phyloP scores from a whole-genome alignment of 352 stramenopile species.

The Globisporangium mamillatum region DNA sequence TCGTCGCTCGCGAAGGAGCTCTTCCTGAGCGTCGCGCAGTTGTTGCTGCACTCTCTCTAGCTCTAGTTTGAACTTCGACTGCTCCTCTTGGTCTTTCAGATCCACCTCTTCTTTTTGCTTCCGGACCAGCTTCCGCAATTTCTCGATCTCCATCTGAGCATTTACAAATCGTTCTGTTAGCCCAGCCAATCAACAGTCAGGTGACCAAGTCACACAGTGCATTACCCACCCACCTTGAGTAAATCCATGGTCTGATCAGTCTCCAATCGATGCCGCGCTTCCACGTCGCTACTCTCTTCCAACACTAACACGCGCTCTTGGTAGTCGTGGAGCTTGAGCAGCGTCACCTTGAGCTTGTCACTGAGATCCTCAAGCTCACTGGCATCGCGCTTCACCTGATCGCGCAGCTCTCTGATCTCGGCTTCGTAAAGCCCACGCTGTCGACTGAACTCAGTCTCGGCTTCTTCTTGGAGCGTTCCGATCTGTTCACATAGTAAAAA shows the following conservation, averaged over 20 bases:
- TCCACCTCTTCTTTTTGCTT: slow-evolving; percentile 52
- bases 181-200: background rate
- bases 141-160: slow-evolving; percentile 50
- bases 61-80: slow-evolving; percentile 30
- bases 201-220: background rate
- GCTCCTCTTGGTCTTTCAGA: slow-evolving; percentile 23
- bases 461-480: slow-evolving; percentile 53
- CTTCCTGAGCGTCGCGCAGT: slow-evolving; percentile 46
- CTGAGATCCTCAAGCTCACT: slow-evolving; percentile 52
- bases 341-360: slow-evolving; percentile 39
- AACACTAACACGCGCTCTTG: slow-evolving; percentile 57
- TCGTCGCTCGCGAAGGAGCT: slow-evolving; percentile 52
- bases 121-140: slow-evolving; percentile 52
- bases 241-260: slow-evolving; percentile 66
- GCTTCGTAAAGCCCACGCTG: slow-evolving; percentile 35
- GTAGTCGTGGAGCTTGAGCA: slow-evolving; percentile 44
- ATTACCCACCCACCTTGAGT: slow-evolving; percentile 34
- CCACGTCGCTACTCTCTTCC: slow-evolving; percentile 55
- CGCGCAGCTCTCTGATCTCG: slow-evolving; percentile 51
- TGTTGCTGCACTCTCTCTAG: slow-evolving; percentile 35
- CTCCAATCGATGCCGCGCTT: slow-evolving; percentile 48
- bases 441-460: slow-evolving; percentile 42
- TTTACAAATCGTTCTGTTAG: background rate
- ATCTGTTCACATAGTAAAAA: slow-evolving; percentile 21
- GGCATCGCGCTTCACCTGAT: slow-evolving; percentile 38